These are phyloP conservation scores for Globisporangium cederbergense DNA, from an alignment of 352 stramenopile species.

Conservation along the genomic window DNA sequence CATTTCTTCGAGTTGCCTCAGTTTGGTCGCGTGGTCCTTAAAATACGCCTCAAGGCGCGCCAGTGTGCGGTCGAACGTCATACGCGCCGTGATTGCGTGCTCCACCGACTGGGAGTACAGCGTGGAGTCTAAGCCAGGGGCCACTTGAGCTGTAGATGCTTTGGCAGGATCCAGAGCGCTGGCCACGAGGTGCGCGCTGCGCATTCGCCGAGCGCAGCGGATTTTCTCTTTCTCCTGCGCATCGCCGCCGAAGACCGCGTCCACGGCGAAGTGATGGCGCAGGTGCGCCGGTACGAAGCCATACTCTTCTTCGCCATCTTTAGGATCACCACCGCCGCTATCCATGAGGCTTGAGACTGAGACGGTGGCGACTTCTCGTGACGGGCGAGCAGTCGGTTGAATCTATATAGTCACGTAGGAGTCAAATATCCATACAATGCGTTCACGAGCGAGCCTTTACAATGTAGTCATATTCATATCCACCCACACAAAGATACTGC, in stretches of 20 bases:
- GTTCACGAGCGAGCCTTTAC: neutral
- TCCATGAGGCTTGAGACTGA: neutral
- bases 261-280: constrained; percentile 49
- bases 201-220: constrained; percentile 34
- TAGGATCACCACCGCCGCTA: neutral
- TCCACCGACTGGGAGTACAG: constrained; percentile 62
- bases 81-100: constrained; percentile 43
- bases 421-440: neutral
- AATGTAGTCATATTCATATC: neutral
- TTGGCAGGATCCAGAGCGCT: constrained; percentile 17
- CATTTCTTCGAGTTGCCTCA: constrained; percentile 24
- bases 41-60: constrained; percentile 42
- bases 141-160: neutral
- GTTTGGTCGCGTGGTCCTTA: constrained; percentile 20
- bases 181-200: constrained; percentile 52
- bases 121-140: neutral
- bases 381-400: neutral
- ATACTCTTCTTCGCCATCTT: constrained; percentile 21
- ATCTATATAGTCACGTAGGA: neutral
- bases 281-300: constrained; percentile 39
- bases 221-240: constrained; percentile 21
- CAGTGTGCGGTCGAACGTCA: constrained; percentile 44
- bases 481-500: neutral
- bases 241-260: constrained; percentile 15
- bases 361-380: neutral